These are phyloP conservation scores for Stemphylium vesicarium DNA, from an alignment of 2,329 filamentous ascomycete genomes.

Conservation along the genomic window DNA sequence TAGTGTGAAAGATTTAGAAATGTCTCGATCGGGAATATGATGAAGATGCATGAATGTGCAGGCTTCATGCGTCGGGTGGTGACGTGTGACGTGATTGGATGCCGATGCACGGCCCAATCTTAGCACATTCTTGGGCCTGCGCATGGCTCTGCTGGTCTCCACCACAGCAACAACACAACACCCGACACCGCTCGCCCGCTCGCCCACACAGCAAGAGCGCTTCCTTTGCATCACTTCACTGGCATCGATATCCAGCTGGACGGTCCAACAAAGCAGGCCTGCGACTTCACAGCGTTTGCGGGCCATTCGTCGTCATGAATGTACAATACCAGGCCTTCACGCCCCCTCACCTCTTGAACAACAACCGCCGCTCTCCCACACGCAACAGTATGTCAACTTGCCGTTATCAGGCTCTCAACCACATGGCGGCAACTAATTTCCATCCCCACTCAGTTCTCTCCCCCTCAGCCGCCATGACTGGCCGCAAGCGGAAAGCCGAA, in stretches of 20 bases:
- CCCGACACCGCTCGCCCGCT: slow-evolving; percentile 15
- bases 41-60: too few relatives aligned
- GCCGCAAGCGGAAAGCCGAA: slow-evolving; percentile 87
- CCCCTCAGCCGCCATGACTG: slow-evolving; percentile 52
- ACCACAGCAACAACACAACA: slow-evolving; percentile 28
- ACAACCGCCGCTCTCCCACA: slow-evolving; percentile 62
- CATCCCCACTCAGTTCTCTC: slow-evolving; percentile 35
- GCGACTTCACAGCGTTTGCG: slow-evolving; percentile 26
- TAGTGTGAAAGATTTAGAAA: too few relatives aligned
- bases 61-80: not conserved
- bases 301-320: slow-evolving; percentile 59
- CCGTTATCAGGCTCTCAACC: slow-evolving; percentile 12
- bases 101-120: not conserved
- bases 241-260: not conserved
- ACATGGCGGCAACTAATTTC: slow-evolving; percentile 17
- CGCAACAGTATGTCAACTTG: slow-evolving; percentile 60
- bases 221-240: slow-evolving; percentile 2
- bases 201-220: slow-evolving; percentile 6
- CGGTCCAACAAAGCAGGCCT: slow-evolving; percentile 20
- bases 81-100: slow-evolving; percentile 18
- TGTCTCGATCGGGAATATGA: too few relatives aligned
- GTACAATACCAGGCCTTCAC: slow-evolving; percentile 65
- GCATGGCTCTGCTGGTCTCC: slow-evolving; percentile 27
- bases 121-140: slow-evolving; percentile 12
- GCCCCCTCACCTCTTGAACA: slow-evolving; percentile 67